Percentiles rank a stretch among this genome's conserved stretches.
phyloP scores from a whole-genome alignment of 2,329 filamentous ascomycete species.

The Pleoardoris graminearum region DNA sequence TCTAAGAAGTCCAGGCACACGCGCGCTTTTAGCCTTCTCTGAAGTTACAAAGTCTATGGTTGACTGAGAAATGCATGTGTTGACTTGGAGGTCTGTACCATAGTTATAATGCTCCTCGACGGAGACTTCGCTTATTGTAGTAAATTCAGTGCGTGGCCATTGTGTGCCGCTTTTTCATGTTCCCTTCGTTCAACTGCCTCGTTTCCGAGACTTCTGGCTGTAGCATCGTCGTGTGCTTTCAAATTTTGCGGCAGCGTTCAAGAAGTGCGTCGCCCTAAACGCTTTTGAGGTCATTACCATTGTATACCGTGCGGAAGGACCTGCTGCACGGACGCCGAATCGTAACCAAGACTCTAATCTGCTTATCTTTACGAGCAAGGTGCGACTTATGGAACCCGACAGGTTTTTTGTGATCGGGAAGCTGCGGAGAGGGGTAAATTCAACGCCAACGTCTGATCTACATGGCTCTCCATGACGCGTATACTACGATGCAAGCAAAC shows the following conservation, averaged over 20 bases:
- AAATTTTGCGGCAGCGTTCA: too few species aligned
- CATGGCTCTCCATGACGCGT: not conserved
- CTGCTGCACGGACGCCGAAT: not conserved
- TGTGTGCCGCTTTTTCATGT: not conserved
- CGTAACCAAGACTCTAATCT: not conserved
- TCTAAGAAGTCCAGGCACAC: not conserved
- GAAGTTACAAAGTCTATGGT: not conserved
- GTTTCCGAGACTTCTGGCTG: too few species aligned
- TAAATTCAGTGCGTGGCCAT: constrained; percentile 1
- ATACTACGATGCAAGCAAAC: not conserved
- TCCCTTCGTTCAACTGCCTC: not conserved
- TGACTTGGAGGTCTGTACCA: not conserved
- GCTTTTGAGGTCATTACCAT: too few species aligned
- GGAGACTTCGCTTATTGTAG: constrained; percentile 5
- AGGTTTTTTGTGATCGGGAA: constrained; percentile 1
- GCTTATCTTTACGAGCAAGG: not conserved
- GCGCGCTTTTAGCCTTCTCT: constrained; percentile 1
- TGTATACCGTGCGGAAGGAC: too few species aligned
- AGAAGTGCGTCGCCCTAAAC: too few species aligned
- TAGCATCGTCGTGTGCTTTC: too few species aligned
- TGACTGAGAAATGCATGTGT: not conserved
- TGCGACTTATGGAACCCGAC: not conserved
- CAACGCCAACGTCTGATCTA: not conserved
- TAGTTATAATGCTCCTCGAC: not conserved
- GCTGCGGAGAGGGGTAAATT: not conserved